Base-by-base conservation (phyloP, 495 filamentous ascomycete genomes). In the Aspergillus steynii region DNA sequence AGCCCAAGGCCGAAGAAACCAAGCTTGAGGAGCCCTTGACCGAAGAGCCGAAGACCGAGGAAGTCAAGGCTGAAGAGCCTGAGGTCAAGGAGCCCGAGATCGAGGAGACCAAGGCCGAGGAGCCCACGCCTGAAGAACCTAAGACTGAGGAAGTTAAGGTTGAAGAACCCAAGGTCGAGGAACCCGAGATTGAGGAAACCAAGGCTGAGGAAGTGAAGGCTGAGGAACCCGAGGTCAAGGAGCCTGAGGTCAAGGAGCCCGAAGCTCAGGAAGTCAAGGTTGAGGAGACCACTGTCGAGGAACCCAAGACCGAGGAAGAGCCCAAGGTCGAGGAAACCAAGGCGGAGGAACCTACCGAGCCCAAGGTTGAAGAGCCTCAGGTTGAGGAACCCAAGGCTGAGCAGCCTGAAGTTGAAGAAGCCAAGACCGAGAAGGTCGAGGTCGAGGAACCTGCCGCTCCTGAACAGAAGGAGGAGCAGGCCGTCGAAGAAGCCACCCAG, bases 231-330 rank as follows among this genome's bases (percentile, higher is more conserved):
- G 7, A 65, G 34, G 42, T 37, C 28, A 54, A 58, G 48, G 57
- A 55, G 5, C 6, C 37, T 14, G 37, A 42, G 4, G 51, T 29
- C 15, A 28, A 53, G n/a, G 26, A 27, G 6, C 6, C 51, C 51
- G 26, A 50, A 12, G 12, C 55, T 49, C 56, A 59, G 49, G 58
- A 69, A 51, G 29, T 32, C 5, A 42, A 53, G 28, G 46, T 42
- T 10, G 56, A 63, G 37, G 60, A 60, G 31, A 37, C 62, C n/a
- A 34, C 53, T 15, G 20, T 25, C 27, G 51, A 53, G 10, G 51
- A 50, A 50, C 48, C 48, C 8, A 25, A 6, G 48, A 46, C 42
- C 42, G 42, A 7, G 15, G 48, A 50, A 50, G 48, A 50, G 6
- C 15, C 48, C 20, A 50, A 8, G 48, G 8, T 50, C 8, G 48